Percentiles rank a stretch among this genome's conserved stretches.
phyloP scores from a whole-genome alignment of 352 stramenopile genomes.

The Thalassiosira oceanica region DNA sequence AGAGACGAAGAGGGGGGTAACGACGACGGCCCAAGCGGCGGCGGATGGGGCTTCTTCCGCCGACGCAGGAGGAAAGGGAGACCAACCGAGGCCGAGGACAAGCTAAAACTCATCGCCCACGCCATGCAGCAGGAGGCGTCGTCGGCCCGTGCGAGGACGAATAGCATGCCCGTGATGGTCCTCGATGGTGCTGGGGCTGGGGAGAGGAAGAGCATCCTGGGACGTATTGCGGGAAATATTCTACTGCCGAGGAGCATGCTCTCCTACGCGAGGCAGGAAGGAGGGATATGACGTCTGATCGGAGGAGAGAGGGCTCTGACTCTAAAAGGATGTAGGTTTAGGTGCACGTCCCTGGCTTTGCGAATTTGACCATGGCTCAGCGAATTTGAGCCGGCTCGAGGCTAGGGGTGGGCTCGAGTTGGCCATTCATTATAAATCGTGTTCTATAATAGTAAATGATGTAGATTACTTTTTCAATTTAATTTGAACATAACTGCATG shows the following conservation, averaged over 20 bases:
- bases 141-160: neutral
- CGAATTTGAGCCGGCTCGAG: too few species aligned
- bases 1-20: neutral
- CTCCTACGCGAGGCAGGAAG: slow-evolving; percentile 27
- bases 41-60: slow-evolving; percentile 21
- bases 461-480: too few species aligned
- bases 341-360: too few species aligned
- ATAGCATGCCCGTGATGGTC: slow-evolving; percentile 19
- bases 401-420: too few species aligned
- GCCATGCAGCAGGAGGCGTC: slow-evolving; percentile 21
- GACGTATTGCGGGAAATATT: slow-evolving; percentile 12
- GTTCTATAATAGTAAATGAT: too few species aligned
- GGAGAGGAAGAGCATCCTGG: slow-evolving; percentile 13
- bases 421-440: too few species aligned
- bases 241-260: slow-evolving; percentile 33
- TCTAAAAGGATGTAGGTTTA: too few species aligned
- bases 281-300: too few species aligned
- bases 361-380: too few species aligned
- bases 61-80: neutral
- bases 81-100: slow-evolving; percentile 3
- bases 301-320: too few species aligned
- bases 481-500: too few species aligned
- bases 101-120: slow-evolving; percentile 28
- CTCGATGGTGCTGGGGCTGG: slow-evolving; percentile 14
- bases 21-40: neutral